Evolutionary conservation across 2,329 filamentous ascomycete genomes (phyloP).

Genomic region (Amesomyces nigricolor): DNA sequence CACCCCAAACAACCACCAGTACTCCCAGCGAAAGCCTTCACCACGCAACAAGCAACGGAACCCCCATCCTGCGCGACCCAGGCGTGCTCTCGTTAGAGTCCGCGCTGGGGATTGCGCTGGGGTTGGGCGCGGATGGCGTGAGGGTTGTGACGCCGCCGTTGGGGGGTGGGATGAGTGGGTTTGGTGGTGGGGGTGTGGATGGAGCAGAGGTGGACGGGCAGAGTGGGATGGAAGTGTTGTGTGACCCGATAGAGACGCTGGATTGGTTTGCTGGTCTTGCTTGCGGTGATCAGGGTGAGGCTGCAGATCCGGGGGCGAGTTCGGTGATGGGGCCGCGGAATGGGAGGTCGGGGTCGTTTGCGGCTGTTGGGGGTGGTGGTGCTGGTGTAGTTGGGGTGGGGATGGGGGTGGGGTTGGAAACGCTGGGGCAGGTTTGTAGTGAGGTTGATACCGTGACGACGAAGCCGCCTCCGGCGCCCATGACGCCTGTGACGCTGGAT

Average conservation of each 20-base stretch:
- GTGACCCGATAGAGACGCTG: not conserved
- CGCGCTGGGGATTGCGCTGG: conserved; percentile 7
- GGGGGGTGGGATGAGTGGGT: not conserved
- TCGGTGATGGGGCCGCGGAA: not conserved
- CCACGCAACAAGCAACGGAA: conserved; percentile 11
- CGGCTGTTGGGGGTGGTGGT: not conserved
- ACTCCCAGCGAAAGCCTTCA: not conserved
- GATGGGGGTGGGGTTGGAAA: not conserved
- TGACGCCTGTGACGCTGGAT: conserved; percentile 32
- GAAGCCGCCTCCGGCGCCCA: conserved; percentile 3
- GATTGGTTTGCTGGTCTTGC: not conserved
- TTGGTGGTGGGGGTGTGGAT: too few relatives aligned
- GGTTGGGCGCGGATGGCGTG: not conserved
- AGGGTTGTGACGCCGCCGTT: not conserved
- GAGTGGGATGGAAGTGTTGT: too few relatives aligned
- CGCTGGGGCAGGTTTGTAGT: not conserved
- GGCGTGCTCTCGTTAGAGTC: conserved; percentile 11
- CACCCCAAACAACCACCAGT: not conserved
- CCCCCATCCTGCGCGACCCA: conserved; percentile 12
- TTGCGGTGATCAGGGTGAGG: too few relatives aligned
- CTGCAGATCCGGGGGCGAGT: too few relatives aligned
- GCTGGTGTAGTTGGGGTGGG: too few relatives aligned
- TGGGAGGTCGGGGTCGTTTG: not conserved
- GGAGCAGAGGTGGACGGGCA: too few relatives aligned
- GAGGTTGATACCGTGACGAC: not conserved